Percentiles rank a stretch among this genome's conserved stretches.
Evolutionary conservation across 768 basidiomycete genomes (phyloP).

Genomic region (Postia placenta): DNA sequence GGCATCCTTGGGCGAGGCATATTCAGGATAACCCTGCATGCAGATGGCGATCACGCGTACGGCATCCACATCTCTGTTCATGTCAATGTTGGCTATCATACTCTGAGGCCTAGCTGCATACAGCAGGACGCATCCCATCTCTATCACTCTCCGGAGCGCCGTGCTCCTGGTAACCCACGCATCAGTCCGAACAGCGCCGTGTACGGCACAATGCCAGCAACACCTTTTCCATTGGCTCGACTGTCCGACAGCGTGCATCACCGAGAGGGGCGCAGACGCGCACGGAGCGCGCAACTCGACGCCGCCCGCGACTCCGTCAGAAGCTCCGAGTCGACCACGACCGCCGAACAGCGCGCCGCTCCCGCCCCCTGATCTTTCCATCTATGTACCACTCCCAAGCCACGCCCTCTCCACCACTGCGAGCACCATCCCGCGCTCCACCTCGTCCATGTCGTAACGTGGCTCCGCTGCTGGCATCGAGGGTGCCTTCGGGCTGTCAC

Average conservation of each 20-base stretch:
- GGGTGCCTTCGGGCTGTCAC: constrained; percentile 1
- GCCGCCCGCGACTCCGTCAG: no score
- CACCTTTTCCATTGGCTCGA: neutral
- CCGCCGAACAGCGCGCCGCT: no score
- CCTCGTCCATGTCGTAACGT: constrained; percentile 13
- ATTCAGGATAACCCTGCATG: no score
- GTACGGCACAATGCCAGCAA: neutral
- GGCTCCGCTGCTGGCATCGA: constrained; percentile 3
- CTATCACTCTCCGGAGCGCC: neutral
- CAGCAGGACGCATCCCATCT: neutral
- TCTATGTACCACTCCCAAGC: constrained; percentile 9
- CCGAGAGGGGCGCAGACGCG: neutral
- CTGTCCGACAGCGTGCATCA: neutral
- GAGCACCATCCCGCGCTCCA: constrained; percentile 22
- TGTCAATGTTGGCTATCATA: neutral
- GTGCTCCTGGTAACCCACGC: neutral
- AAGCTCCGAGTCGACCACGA: no score
- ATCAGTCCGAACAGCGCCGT: neutral
- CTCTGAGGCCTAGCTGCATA: neutral
- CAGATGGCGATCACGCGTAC: no score
- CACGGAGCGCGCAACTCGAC: neutral
- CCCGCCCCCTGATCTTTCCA: no score
- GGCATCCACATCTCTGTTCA: neutral
- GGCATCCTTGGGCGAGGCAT: no score
- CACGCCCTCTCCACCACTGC: constrained; percentile 23